phyloP scores from a whole-genome alignment of 2,329 filamentous ascomycete genomes.

The Colletotrichum noveboracense region DNA sequence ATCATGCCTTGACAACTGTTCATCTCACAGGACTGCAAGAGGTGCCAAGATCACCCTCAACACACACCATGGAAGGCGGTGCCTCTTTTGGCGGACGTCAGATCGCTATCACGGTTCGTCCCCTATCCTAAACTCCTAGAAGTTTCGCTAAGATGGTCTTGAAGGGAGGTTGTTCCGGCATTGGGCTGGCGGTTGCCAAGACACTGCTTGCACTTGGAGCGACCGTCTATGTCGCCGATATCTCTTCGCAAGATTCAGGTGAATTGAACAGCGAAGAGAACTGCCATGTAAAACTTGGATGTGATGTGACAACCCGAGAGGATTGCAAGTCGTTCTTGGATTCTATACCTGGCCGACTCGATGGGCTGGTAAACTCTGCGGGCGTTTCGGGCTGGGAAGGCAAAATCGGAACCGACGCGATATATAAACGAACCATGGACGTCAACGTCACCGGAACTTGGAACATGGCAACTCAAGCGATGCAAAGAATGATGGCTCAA shows the following conservation, averaged over 20 bases:
- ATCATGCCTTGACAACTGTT: neutral
- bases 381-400: constrained; percentile 9
- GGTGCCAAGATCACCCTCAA: neutral
- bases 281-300: neutral
- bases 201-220: neutral
- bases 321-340: neutral
- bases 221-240: neutral
- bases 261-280: neutral
- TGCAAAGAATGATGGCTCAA: neutral
- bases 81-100: neutral
- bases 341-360: constrained; percentile 1
- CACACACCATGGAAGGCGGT: neutral
- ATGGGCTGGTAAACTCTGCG: constrained; percentile 13
- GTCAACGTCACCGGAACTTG: neutral
- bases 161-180: neutral
- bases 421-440: neutral
- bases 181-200: neutral
- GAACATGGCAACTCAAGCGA: neutral
- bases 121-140: neutral
- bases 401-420: constrained; percentile 6
- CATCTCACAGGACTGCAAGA: neutral
- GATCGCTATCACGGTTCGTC: neutral
- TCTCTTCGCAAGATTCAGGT: neutral
- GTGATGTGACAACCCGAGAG: neutral
- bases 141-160: neutral